Evolutionary conservation across 306 rosid species (phyloP).

Genomic region (Vigna trinervia): DNA sequence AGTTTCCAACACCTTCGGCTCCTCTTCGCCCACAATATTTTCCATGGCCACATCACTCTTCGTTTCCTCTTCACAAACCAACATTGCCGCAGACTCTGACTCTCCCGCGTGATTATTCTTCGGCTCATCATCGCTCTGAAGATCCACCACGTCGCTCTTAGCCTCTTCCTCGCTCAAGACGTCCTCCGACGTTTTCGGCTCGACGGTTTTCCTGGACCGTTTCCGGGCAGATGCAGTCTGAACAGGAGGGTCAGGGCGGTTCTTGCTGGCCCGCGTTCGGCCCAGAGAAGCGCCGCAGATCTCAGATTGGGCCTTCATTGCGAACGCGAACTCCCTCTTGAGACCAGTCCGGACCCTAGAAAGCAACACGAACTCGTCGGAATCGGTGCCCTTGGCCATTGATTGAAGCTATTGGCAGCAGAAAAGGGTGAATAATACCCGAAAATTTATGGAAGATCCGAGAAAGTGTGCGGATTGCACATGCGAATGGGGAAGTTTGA

Average conservation of each 20-base stretch:
- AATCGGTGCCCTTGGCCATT: constrained; percentile 91
- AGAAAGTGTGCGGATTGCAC: not conserved
- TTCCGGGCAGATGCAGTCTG: not conserved
- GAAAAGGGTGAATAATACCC: not conserved
- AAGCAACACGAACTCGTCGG: constrained; percentile 66
- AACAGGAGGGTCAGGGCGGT: constrained; percentile 24
- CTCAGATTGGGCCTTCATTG: constrained; percentile 56
- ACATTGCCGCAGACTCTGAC: constrained; percentile 39
- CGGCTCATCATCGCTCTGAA: constrained; percentile 70
- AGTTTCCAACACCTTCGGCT: not conserved
- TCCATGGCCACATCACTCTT: not conserved
- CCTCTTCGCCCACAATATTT: not conserved
- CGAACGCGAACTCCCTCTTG: constrained; percentile 50
- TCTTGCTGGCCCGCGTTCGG: constrained; percentile 46
- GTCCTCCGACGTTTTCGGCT: not conserved
- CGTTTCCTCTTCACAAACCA: constrained; percentile 45
- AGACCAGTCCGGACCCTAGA: constrained; percentile 70
- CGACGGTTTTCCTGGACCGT: constrained; percentile 29
- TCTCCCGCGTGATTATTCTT: constrained; percentile 52
- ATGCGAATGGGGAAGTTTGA: not conserved
- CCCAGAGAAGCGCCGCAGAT: constrained; percentile 45
- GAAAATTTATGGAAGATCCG: not conserved
- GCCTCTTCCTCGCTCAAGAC: constrained; percentile 75
- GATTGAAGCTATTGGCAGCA: not conserved
- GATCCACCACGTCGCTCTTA: constrained; percentile 75